Evolutionary conservation across 2,329 filamentous ascomycete genomes (phyloP), one percentile per base, ranked within the genome.

Genomic region (Coccinonectria pachysandricola): DNA sequence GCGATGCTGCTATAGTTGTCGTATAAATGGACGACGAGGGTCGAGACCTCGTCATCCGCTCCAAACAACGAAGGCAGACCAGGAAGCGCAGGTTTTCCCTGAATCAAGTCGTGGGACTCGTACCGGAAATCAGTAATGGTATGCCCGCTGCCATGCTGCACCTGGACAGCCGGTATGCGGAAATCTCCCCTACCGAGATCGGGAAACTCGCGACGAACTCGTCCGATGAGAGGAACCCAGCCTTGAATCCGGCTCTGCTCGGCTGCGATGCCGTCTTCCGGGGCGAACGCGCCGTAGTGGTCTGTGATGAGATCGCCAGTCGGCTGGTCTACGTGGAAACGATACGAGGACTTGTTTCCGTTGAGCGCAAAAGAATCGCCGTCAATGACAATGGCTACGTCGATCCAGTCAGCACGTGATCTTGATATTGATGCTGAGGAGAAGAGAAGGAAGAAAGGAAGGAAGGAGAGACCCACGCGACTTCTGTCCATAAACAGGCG

Each of bases 101-200:
- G 40, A 1, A 63, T 31, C 2, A 76, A 49, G n/a, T 64, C 50
- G 35, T 77, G 64, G 0, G 68, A 73, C 29, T 65, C 56, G 40
- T 78, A 79, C 19, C 57, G 56, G 31, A 79, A 64, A 6, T 67
- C 64, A 6, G 65, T 68, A 9, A 79, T 62, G 0, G 71, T 75
- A 32, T 71, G 62, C 15, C 73, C 74, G 10, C 61, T 61, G 2
- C 64, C 53, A 39, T 79, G 72, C 27, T 61, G 59, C 38, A 79
- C 71, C 19, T 69, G 65, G 8, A 79, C 60, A 0, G 75, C 74
- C 0, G 75, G 75, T 3, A 65, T 53, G 4, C 75, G 64, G 36
- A 75, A 73, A 42, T 79, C 75, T 10, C 73, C 73, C 6, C 73
- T 63, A 1, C 75, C 74, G 4, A 73, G 54, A 32, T 79, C 74